Conservation (phyloP, 352 stramenopile genomes). For the Phytophthora idaei region DNA sequence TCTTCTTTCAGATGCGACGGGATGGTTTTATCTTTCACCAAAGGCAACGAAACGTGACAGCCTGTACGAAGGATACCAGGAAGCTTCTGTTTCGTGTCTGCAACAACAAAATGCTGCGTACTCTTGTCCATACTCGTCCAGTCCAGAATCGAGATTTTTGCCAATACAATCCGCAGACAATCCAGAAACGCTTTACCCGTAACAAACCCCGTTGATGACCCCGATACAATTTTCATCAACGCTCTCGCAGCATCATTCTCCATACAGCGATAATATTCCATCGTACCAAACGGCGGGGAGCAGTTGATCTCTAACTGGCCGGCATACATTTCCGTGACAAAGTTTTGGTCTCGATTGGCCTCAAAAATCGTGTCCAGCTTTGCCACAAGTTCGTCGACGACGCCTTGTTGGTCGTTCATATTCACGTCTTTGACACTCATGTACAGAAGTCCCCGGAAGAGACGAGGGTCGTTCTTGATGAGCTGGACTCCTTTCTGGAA, state of each 20-base stretch:
- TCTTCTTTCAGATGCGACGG: constrained; percentile 35
- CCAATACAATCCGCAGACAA: constrained; percentile 61
- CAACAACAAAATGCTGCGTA: constrained; percentile 40
- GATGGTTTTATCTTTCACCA: constrained; percentile 14
- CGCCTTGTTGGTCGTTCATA: constrained; percentile 52
- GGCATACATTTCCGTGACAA: constrained; percentile 68
- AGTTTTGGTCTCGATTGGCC: constrained; percentile 60
- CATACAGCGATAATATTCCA: constrained; percentile 53
- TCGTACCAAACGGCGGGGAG: constrained; percentile 63
- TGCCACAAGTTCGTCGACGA: constrained; percentile 51
- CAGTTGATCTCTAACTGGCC: constrained; percentile 69
- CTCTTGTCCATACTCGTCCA: constrained; percentile 75
- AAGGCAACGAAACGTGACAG: constrained; percentile 18
- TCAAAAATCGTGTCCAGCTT: constrained; percentile 55
- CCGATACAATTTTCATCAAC: constrained; percentile 11
- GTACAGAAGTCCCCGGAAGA: constrained; percentile 65
- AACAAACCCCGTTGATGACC: constrained; percentile 31
- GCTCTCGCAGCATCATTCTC: constrained; percentile 23
- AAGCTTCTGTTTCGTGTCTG: constrained; percentile 41
- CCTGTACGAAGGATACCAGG: constrained; percentile 51
- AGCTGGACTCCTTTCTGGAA: constrained; percentile 72
- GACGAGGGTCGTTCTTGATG: constrained; percentile 52
- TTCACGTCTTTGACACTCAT: constrained; percentile 80
- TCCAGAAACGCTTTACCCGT: constrained; percentile 62
- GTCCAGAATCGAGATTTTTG: constrained; percentile 78